A percentile compares a stretch with the other conserved stretches of the same genome.
phyloP scores from a whole-genome alignment of 306 rosid species.

The Glycine tomentella region DNA sequence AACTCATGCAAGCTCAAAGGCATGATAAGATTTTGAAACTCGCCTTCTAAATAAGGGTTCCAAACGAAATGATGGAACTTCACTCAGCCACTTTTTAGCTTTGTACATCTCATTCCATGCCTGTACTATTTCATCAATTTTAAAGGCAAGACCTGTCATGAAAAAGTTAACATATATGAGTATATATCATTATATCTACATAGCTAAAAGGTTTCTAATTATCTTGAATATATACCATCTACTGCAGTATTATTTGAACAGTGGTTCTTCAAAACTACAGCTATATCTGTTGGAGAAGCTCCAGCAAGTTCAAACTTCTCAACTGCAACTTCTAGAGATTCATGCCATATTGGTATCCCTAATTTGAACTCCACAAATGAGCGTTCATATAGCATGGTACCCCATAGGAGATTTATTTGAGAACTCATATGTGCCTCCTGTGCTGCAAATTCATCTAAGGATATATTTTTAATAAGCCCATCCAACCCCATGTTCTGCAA shows the following conservation, averaged over 20 bases:
- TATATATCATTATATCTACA: neutral
- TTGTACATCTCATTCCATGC: constrained; percentile 93
- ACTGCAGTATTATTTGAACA: constrained; percentile 67
- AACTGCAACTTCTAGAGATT: constrained; percentile 71
- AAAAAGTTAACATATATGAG: constrained; percentile 24
- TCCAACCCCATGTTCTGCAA: constrained; percentile 62
- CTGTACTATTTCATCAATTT: constrained; percentile 82
- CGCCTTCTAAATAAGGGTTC: constrained; percentile 83
- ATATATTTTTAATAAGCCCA: constrained; percentile 53
- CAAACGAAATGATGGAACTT: constrained; percentile 82
- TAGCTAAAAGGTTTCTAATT: constrained; percentile 26
- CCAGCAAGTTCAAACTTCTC: constrained; percentile 91
- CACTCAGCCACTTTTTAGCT: constrained; percentile 77
- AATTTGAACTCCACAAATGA: constrained; percentile 80
- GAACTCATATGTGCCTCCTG: constrained; percentile 75
- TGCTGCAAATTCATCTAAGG: constrained; percentile 64
- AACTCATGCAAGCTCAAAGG: constrained; percentile 71
- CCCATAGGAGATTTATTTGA: constrained; percentile 85
- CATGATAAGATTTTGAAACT: constrained; percentile 70
- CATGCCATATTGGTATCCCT: constrained; percentile 78
- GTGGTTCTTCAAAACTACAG: constrained; percentile 86
- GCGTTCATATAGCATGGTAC: constrained; percentile 87
- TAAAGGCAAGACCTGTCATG: constrained; percentile 74
- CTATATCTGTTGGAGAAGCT: constrained; percentile 81
- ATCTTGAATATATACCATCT: constrained; percentile 61